phyloP scores from a whole-genome alignment of 2,329 filamentous ascomycete genomes.

The Colletotrichum sp. region DNA sequence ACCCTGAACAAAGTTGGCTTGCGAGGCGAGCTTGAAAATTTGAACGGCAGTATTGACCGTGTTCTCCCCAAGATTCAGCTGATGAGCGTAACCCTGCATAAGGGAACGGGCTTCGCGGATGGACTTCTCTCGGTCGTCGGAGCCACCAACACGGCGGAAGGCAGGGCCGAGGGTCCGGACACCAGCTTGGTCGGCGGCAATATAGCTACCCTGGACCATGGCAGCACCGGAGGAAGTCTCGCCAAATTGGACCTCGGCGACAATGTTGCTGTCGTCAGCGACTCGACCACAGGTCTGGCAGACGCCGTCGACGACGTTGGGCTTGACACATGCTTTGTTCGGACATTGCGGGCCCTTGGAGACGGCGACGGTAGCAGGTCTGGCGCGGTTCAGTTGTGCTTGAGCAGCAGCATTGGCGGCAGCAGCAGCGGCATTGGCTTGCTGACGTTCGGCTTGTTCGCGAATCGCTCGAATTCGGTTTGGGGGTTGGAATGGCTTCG shows the following conservation, averaged over 20 bases:
- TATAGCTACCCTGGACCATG: constrained; percentile 87
- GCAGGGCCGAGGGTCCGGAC: constrained; percentile 71
- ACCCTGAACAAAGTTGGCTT: constrained; percentile 82
- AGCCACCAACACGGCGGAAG: constrained; percentile 63
- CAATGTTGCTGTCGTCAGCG: constrained; percentile 86
- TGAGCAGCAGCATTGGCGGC: constrained; percentile 25
- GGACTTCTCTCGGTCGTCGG: constrained; percentile 63
- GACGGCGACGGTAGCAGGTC: constrained; percentile 35
- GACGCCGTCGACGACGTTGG: constrained; percentile 68
- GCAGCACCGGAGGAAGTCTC: constrained; percentile 87
- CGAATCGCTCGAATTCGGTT: constrained; percentile 57
- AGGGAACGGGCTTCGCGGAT: constrained; percentile 63
- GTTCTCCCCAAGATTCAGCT: constrained; percentile 65
- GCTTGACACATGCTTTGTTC: constrained; percentile 65
- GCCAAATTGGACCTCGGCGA: constrained; percentile 89
- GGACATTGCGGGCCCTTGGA: constrained; percentile 54
- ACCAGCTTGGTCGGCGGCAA: constrained; percentile 85
- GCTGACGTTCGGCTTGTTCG: constrained; percentile 53
- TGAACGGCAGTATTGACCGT: constrained; percentile 68
- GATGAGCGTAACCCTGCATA: constrained; percentile 67
- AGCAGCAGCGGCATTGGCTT: constrained; percentile 37
- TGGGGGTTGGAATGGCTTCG: constrained; percentile 49
- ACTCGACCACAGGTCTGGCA: constrained; percentile 88
- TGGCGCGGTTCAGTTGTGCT: constrained; percentile 21
- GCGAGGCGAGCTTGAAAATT: constrained; percentile 78